Percentiles rank a stretch among this genome's conserved stretches.
These are phyloP conservation scores for Celoporthe dispersa DNA, from an alignment of 2,329 filamentous ascomycete genomes.

Conservation along the genomic window DNA sequence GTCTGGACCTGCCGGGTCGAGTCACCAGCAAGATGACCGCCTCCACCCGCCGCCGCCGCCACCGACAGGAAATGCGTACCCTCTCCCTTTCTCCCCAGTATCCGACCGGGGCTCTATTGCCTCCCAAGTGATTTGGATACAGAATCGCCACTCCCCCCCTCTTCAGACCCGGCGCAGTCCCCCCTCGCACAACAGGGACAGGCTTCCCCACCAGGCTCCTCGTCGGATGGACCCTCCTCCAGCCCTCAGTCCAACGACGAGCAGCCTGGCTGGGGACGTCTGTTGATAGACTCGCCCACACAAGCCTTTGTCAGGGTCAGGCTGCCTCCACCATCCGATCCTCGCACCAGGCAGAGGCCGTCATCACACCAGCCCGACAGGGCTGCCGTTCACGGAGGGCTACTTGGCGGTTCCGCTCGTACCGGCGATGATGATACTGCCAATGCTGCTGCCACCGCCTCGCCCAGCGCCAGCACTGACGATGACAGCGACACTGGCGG, in stretches of 20 bases:
- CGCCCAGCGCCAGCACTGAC: constrained; percentile 23
- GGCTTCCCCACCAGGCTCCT: background rate
- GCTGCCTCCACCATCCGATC: constrained; percentile 1
- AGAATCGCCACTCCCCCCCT: background rate
- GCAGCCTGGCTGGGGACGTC: background rate
- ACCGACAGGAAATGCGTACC: background rate
- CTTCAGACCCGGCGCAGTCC: background rate
- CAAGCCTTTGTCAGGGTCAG: background rate
- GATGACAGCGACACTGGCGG: constrained; percentile 35
- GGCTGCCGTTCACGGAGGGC: background rate
- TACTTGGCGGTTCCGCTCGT: background rate
- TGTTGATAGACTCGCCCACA: background rate
- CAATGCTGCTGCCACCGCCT: background rate
- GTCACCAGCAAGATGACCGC: background rate
- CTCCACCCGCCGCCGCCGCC: background rate
- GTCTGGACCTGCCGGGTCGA: background rate
- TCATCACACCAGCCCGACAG: background rate
- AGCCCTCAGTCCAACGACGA: background rate
- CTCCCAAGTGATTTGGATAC: background rate
- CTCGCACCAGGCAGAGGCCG: background rate
- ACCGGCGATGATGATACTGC: background rate
- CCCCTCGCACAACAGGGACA: background rate
- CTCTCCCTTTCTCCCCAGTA: background rate
- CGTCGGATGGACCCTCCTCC: background rate
- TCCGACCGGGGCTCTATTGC: background rate